phyloP scores from a whole-genome alignment of 2,329 filamentous ascomycete species.

The Aspergillus proliferans region DNA sequence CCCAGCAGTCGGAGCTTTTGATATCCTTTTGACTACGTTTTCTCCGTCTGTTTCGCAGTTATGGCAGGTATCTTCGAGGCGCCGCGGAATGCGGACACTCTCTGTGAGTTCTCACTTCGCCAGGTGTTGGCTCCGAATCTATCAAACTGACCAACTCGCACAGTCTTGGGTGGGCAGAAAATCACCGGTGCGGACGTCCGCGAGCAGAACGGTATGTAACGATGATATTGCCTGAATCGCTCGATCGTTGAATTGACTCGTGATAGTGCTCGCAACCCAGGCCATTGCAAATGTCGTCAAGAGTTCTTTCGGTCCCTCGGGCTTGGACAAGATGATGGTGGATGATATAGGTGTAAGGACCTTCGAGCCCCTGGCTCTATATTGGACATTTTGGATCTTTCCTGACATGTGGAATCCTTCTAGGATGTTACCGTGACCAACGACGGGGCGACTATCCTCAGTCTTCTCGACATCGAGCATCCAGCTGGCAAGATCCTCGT shows the following conservation, averaged over 20 bases:
- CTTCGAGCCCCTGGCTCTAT: constrained; percentile 15
- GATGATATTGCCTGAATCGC: constrained; percentile 1
- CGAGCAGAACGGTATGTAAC: constrained; percentile 77
- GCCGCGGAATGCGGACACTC: constrained; percentile 81
- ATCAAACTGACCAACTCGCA: constrained; percentile 29
- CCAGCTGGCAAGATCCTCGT: constrained; percentile 97
- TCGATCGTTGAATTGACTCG: constrained; percentile 2
- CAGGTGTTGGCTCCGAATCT: neutral
- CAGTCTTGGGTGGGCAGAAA: constrained; percentile 90
- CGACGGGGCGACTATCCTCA: constrained; percentile 94
- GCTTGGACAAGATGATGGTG: constrained; percentile 99
- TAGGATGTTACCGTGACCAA: constrained; percentile 98
- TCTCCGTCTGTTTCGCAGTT: constrained; percentile 15
- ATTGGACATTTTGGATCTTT: constrained; percentile 1
- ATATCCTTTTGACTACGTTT: constrained; percentile 19
- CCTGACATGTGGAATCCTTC: constrained; percentile 16
- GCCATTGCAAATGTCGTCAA: constrained; percentile 98
- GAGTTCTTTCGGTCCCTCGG: constrained; percentile 94
- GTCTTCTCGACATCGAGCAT: constrained; percentile 92
- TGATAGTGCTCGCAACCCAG: constrained; percentile 79
- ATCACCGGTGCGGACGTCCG: constrained; percentile 94
- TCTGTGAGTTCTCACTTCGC: constrained; percentile 54
- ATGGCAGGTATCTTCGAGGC: constrained; percentile 98
- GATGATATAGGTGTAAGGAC: constrained; percentile 86
- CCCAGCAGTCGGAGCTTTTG: constrained; percentile 21